A percentile compares a stretch with the other conserved stretches of the same genome.
These are phyloP conservation scores for Calocybe gangraenosa DNA, from an alignment of 768 basidiomycete genomes.

Conservation along the genomic window DNA sequence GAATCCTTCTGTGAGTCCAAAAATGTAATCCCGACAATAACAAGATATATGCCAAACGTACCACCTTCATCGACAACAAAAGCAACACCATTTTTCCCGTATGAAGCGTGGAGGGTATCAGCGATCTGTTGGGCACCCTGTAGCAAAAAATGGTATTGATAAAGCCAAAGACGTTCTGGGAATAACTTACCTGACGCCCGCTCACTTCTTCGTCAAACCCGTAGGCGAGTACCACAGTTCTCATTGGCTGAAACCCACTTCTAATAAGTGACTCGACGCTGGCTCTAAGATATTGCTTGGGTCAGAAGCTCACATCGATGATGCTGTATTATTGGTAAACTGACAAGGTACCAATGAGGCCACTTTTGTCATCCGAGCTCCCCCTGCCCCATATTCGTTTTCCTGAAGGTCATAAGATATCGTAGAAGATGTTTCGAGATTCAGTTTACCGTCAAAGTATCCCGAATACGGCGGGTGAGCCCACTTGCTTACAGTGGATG, in stretches of 20 bases:
- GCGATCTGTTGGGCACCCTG: constrained; percentile 55
- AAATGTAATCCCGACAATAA: background rate
- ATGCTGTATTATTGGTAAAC: constrained; percentile 8
- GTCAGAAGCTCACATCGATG: background rate
- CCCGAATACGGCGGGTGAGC: constrained; percentile 57
- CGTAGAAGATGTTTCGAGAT: background rate
- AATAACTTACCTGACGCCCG: constrained; percentile 36
- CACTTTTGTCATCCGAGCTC: constrained; percentile 70
- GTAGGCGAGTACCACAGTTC: constrained; percentile 59
- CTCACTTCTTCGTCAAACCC: constrained; percentile 78
- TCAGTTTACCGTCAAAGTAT: constrained; percentile 41
- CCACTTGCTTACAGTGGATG: constrained; percentile 46
- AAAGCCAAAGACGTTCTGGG: background rate
- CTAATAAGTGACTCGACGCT: constrained; percentile 62
- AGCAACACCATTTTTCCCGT: constrained; percentile 69
- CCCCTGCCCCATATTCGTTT: constrained; percentile 75
- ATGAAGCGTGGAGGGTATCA: constrained; percentile 47
- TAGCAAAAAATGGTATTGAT: background rate
- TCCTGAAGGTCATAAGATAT: constrained; percentile 19
- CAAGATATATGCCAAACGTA: constrained; percentile 24
- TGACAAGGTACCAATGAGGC: constrained; percentile 65
- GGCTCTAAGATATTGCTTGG: constrained; percentile 23
- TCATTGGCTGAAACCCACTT: constrained; percentile 59
- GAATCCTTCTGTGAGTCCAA: constrained; percentile 38
- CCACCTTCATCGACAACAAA: constrained; percentile 89